These are phyloP conservation scores for Gaultheria prostrata DNA, from an alignment of 148 eudicot species.

Conservation along the genomic window DNA sequence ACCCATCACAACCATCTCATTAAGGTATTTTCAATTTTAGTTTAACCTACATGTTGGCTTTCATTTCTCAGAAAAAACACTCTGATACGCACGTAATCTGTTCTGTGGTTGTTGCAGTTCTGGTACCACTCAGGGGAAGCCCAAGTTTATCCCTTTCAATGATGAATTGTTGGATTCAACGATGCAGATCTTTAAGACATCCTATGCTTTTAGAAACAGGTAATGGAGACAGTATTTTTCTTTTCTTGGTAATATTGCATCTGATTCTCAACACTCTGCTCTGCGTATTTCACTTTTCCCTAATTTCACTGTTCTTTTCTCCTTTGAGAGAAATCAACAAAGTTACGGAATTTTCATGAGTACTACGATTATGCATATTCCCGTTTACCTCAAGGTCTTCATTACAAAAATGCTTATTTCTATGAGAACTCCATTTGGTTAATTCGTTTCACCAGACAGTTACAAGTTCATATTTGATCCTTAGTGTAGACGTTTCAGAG, in stretches of 20 bases:
- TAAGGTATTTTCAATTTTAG: slow-evolving; percentile 43
- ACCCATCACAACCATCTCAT: slow-evolving; percentile 65
- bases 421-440: neutral
- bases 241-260: neutral
- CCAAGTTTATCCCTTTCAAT: slow-evolving; percentile 80
- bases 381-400: neutral
- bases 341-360: neutral
- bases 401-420: neutral
- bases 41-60: neutral
- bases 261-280: neutral
- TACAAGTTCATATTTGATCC: neutral
- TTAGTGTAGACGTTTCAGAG: neutral
- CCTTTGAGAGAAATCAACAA: neutral
- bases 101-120: slow-evolving; percentile 50
- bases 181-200: slow-evolving; percentile 80
- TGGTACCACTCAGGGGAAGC: slow-evolving; percentile 92
- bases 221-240: slow-evolving; percentile 13
- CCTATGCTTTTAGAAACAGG: slow-evolving; percentile 89
- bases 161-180: slow-evolving; percentile 70
- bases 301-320: neutral
- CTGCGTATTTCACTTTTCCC: neutral
- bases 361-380: neutral
- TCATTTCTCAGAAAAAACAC: neutral
- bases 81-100: neutral
- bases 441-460: too few relatives aligned